Conservation (phyloP, 441 rosid species). For the Populus hybrid region DNA sequence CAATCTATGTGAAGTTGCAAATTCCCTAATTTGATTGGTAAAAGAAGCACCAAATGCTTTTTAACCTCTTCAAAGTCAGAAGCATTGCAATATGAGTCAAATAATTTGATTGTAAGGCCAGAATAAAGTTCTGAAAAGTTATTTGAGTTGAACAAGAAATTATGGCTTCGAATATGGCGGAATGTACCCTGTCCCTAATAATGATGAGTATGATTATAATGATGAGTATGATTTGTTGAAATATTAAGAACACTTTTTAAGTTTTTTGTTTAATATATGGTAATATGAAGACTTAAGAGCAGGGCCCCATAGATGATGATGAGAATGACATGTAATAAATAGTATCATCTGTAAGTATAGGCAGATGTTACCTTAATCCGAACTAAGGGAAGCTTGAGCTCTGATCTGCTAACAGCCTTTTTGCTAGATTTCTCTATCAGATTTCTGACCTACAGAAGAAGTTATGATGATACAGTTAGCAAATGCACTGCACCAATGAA, state of each 20-base stretch:
- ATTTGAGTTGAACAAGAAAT: not conserved
- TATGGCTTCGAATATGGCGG: not conserved
- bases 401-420: conserved; percentile 56
- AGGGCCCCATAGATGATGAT: not conserved
- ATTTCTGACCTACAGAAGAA: conserved; percentile 56
- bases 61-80: not conserved
- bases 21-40: not conserved
- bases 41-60: not conserved
- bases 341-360: not conserved
- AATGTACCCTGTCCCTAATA: not conserved
- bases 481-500: conserved; percentile 6
- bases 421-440: conserved; percentile 76
- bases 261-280: not conserved
- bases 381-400: conserved; percentile 81
- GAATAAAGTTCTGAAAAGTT: not conserved
- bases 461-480: conserved; percentile 13
- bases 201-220: not conserved
- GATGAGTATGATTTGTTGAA: not conserved
- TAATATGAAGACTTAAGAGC: not conserved
- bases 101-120: not conserved
- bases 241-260: not conserved
- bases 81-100: conserved; percentile 7
- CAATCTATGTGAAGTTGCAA: not conserved
- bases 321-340: not conserved
- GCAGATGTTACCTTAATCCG: conserved; percentile 74